Conservation (phyloP, 352 stramenopile species). For the Phytophthora melonis region DNA sequence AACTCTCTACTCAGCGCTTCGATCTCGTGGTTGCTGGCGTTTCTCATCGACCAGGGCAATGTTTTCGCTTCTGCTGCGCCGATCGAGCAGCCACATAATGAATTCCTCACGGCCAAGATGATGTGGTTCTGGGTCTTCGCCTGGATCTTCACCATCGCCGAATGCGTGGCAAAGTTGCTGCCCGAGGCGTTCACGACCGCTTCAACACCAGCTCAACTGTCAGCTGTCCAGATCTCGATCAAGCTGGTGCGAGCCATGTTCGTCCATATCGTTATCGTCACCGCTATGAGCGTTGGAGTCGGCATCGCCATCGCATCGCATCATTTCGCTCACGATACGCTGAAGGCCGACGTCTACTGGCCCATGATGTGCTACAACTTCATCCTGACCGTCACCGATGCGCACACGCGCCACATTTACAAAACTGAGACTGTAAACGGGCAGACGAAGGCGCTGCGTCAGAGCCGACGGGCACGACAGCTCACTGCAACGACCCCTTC, state of each 20-base stretch:
- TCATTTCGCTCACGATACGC: not conserved
- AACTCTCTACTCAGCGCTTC: conserved; percentile 30
- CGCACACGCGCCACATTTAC: conserved; percentile 34
- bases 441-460: conserved; percentile 6
- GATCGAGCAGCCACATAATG: conserved; percentile 12
- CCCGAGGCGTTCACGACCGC: conserved; percentile 22
- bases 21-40: conserved; percentile 28
- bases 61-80: conserved; percentile 2
- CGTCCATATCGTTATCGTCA: conserved; percentile 12
- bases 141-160: conserved; percentile 29
- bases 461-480: conserved; percentile 10
- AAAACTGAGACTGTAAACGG: conserved; percentile 24
- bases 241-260: conserved; percentile 30
- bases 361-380: conserved; percentile 38
- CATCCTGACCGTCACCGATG: conserved; percentile 29
- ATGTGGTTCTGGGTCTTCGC: conserved; percentile 34
- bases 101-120: conserved; percentile 32
- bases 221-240: not conserved
- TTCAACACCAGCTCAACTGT: conserved; percentile 1
- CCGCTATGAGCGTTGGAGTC: conserved; percentile 14
- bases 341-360: conserved; percentile 31
- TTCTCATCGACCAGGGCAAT: conserved; percentile 22
- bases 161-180: conserved; percentile 28
- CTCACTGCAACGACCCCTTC: not conserved
- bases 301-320: conserved; percentile 12